phyloP scores from a whole-genome alignment of 78 protist genomes.

The Dictyostelium brefeldianum region DNA sequence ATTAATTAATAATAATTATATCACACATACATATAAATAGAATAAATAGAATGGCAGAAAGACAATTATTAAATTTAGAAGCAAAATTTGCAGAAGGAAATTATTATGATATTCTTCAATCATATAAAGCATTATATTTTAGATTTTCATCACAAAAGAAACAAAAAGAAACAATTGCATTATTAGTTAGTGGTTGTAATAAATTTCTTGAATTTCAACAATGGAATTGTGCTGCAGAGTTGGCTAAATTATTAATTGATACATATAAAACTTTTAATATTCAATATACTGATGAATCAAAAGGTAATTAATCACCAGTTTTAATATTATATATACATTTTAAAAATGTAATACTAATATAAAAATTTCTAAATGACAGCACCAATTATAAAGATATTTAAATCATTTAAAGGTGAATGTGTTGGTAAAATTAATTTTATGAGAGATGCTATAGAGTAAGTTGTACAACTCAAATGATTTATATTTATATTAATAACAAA shows the following conservation, averaged over 20 bases:
- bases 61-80: slow-evolving; percentile 52
- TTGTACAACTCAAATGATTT: not conserved
- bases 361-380: not conserved
- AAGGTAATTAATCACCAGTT: slow-evolving; percentile 16
- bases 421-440: slow-evolving; percentile 58
- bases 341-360: not conserved
- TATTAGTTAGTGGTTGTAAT: slow-evolving; percentile 50
- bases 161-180: slow-evolving; percentile 30
- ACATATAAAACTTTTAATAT: slow-evolving; percentile 38
- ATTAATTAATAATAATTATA: not conserved
- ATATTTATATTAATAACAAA: no score
- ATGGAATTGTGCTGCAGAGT: slow-evolving; percentile 77
- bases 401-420: slow-evolving; percentile 35
- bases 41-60: slow-evolving; percentile 67
- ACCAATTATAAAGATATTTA: slow-evolving; percentile 38
- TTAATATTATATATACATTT: not conserved
- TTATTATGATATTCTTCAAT: slow-evolving; percentile 74
- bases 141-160: slow-evolving; percentile 66
- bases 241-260: slow-evolving; percentile 35
- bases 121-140: slow-evolving; percentile 70
- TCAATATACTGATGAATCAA: slow-evolving; percentile 38
- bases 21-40: not conserved
- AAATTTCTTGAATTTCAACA: slow-evolving; percentile 57
- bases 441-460: slow-evolving; percentile 67
- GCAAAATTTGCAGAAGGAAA: slow-evolving; percentile 62